Base-by-base conservation (phyloP, 1,284 basidiomycete species). In the Cryptococcus sp. region DNA sequence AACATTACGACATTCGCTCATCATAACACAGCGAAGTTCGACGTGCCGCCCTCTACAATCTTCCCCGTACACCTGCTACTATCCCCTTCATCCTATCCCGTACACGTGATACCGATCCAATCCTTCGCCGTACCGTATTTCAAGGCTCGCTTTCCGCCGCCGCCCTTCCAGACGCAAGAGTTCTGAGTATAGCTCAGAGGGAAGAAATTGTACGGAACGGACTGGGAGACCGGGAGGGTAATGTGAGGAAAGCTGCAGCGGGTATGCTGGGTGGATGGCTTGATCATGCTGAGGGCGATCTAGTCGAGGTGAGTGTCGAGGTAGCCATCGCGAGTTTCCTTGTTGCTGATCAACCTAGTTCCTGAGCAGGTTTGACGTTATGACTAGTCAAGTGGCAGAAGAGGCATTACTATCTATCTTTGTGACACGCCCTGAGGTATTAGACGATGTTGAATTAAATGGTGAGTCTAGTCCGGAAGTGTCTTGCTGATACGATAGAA, bases 101-200 rank as follows among this genome's bases (percentile, higher is more conserved):
- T 15, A 88, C 89, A 0, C 85, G 91, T 57, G 95, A 98, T 72
- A 81, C 87, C 36, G 95, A 98, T 67, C 81, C 87, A 0, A 80
- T 86, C 54, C 87, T 89, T 33, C 87, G 94, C 50, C 87, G 87
- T 56, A 83, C 89, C 33, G 83, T 95, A 13, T 98, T 90, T 72
- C 80, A 86, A 1, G 80, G 83, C 23, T 82, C 89, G 0, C 71
- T 79, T 15, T 76, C 82, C 4, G 61, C 67, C 31, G 58, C 67
- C 4, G 83, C 84, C 45, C 75, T 86, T 0, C 83, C 83, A 2
- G 84, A 87, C 63, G 86, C 88, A 2, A 82, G 85, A 8, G 82
- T 83, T 7, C 79, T 93, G 36, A 83, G 83, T 0, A 86, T 90
- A 30, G 80, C 84, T 0, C 89, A 93, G 72, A 83, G 91, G 30